Evolutionary conservation across 2,329 filamentous ascomycete genomes (phyloP).

Genomic region (Monosporascus sp.): DNA sequence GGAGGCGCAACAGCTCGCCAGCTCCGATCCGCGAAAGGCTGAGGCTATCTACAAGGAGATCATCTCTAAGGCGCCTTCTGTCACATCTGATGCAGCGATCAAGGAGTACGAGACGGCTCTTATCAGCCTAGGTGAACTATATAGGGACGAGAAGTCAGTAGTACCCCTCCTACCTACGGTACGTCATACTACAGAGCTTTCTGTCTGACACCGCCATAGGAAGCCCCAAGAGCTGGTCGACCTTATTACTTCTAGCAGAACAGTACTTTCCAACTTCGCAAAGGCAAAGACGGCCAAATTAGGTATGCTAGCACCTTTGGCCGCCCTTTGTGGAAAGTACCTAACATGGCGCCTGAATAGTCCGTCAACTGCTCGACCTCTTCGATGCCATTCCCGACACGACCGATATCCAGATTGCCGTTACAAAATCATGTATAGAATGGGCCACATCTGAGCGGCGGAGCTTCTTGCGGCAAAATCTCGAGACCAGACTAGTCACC

Average conservation of each 20-base stretch:
- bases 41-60: constrained; percentile 87
- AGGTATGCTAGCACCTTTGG: constrained; percentile 50
- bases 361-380: constrained; percentile 93
- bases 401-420: constrained; percentile 86
- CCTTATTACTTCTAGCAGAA: constrained; percentile 83
- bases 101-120: constrained; percentile 89
- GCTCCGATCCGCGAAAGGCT: constrained; percentile 75
- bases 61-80: constrained; percentile 75
- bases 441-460: constrained; percentile 94
- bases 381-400: constrained; percentile 92
- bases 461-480: constrained; percentile 94
- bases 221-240: constrained; percentile 81
- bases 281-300: constrained; percentile 99
- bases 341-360: constrained; percentile 39
- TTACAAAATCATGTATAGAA: constrained; percentile 99
- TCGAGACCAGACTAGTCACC: constrained; percentile 88
- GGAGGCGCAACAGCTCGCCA: constrained; percentile 81
- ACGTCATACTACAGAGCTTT: neutral
- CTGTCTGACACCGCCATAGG: constrained; percentile 35
- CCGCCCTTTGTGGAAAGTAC: neutral
- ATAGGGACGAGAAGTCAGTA: constrained; percentile 73
- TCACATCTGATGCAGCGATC: constrained; percentile 76
- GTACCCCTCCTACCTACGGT: neutral
- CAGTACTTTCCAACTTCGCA: constrained; percentile 89
- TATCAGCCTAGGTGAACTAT: constrained; percentile 84